These are phyloP conservation scores for Linum lewisii DNA, from an alignment of 345 rosid species.

Conservation along the genomic window DNA sequence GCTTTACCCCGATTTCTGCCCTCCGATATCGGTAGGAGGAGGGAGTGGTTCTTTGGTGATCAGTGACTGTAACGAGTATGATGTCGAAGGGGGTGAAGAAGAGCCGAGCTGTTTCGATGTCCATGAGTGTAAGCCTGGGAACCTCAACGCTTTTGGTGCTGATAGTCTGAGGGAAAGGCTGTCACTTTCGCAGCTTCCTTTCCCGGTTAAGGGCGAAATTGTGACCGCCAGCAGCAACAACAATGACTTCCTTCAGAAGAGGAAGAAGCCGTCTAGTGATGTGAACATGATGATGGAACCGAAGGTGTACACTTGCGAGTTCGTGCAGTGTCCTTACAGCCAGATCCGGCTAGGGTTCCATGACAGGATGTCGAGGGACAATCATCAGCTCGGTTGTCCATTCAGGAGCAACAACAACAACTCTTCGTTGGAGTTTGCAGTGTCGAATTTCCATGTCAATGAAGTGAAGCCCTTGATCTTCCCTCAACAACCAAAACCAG, in stretches of 20 bases:
- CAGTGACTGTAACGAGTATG: constrained; percentile 55
- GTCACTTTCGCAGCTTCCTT: constrained; percentile 35
- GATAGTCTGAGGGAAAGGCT: constrained; percentile 30
- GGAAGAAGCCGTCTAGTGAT: constrained; percentile 55
- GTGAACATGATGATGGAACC: constrained; percentile 38
- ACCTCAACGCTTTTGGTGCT: no score
- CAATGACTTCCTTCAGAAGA: constrained; percentile 46
- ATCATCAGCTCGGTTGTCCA: constrained; percentile 66
- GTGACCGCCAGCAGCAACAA: constrained; percentile 26
- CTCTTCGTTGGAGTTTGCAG: constrained; percentile 39
- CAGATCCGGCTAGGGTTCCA: constrained; percentile 49
- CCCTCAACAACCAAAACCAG: constrained; percentile 44
- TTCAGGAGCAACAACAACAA: constrained; percentile 17
- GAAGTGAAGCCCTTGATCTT: constrained; percentile 75
- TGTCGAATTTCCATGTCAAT: constrained; percentile 48
- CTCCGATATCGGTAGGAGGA: constrained; percentile 37
- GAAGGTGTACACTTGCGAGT: constrained; percentile 52
- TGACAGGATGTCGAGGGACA: constrained; percentile 68
- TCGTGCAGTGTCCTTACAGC: constrained; percentile 52
- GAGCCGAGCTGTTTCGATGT: constrained; percentile 48
- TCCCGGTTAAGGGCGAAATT: constrained; percentile 47
- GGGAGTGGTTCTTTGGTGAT: constrained; percentile 41
- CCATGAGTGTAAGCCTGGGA: constrained; percentile 51
- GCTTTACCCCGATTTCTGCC: constrained; percentile 49
- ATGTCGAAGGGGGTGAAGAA: constrained; percentile 64